phyloP scores from a whole-genome alignment of 2,329 filamentous ascomycete genomes.

The Aschersonia sp. region DNA sequence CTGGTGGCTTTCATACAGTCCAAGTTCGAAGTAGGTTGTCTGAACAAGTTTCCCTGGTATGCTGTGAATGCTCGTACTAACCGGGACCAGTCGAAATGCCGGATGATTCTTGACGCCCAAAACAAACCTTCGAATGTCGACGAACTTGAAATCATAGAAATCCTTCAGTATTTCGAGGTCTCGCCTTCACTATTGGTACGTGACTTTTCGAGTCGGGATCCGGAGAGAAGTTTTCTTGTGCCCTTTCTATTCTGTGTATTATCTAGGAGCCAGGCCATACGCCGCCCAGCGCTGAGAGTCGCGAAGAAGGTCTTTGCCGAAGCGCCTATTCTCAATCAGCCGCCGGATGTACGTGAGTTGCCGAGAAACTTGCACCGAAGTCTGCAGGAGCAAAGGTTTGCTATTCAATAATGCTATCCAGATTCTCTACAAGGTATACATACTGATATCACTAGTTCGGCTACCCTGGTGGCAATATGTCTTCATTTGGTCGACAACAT shows the following conservation, averaged over 20 bases:
- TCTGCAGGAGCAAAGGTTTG: conserved; percentile 40
- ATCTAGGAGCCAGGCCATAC: conserved; percentile 33
- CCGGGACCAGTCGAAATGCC: conserved; percentile 1
- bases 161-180: conserved; percentile 38
- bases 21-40: not conserved
- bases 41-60: no score
- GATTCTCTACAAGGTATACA: not conserved
- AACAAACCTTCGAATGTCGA: conserved; percentile 13
- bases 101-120: conserved; percentile 6
- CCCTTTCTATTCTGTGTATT: conserved; percentile 39
- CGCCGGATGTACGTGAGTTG: conserved; percentile 11
- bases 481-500: conserved; percentile 11
- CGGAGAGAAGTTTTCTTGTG: conserved; percentile 23
- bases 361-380: conserved; percentile 17
- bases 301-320: conserved; percentile 30
- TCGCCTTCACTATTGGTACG: conserved; percentile 23
- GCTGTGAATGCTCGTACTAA: not conserved
- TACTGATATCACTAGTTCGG: no score
- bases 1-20: conserved; percentile 38
- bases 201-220: conserved; percentile 12
- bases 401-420: not conserved
- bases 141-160: conserved; percentile 19
- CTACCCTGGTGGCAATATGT: not conserved
- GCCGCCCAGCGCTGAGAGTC: conserved; percentile 31
- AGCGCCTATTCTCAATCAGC: conserved; percentile 11